Base-by-base conservation (phyloP, 768 basidiomycete genomes). In the Dentipellis fragilis region DNA sequence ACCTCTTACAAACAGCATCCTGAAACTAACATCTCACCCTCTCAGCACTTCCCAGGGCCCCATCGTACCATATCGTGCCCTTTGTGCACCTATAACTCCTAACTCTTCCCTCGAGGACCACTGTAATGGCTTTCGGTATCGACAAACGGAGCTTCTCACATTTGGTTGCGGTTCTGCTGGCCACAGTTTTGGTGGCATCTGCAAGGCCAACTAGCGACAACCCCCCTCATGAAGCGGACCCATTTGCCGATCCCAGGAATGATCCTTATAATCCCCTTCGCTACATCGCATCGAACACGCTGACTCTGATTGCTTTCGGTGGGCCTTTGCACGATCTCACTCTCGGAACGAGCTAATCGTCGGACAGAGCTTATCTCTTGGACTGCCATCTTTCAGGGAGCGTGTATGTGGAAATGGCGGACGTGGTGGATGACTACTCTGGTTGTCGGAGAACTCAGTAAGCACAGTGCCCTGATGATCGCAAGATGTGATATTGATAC, bases 391-490 rank as follows among this genome's bases (percentile, higher is more conserved):
- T 42, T 36, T 17, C 45, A 58, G 54, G 49, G 42, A 5, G 48
- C 57, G 10, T 21, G 12, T 6, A 23, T 55, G 40, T 57, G 34
- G 11, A 67, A 40, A 40, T 59, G 56, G 66, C 59, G 37, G 39
- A 59, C 58, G 54, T 57, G 29, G 56, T 67, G 51, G 55, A 54
- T 40, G 59, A 58, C 14, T 14, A 17, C 67, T 14, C 80, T 85
- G 77, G 71, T 76, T 4, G 75, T 85, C 54, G 84, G 84, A 14
- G 73, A 71, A 35, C 81, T 77, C 64, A 75, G 81, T 77, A 54
- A 51, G 80, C 4, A 14, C 36, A 12, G 38, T 21, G 14, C 21
- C 29, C 12, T 21, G 9, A 17, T 14, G 12, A 12, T 34, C 10
- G n/a, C n/a, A 42, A 22, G 9, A n/a, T 36, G 17, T 47, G 48